A percentile compares a stretch with the other conserved stretches of the same genome.
These are phyloP conservation scores for Lachnellula arida DNA, from an alignment of 2,329 filamentous ascomycete species.

Conservation along the genomic window DNA sequence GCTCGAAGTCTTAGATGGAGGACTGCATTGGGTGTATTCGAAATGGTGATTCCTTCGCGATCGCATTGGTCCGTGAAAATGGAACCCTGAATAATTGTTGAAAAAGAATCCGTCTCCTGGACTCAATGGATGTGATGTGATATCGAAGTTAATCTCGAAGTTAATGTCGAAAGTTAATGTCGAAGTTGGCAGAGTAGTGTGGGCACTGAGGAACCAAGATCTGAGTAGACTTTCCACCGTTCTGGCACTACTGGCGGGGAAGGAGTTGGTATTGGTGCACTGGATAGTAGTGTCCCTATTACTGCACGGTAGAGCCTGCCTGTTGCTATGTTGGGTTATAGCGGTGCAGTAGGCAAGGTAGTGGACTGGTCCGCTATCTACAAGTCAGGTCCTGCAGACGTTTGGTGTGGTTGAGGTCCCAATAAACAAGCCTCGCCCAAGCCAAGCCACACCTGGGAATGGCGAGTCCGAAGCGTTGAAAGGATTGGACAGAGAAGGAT, in stretches of 20 bases:
- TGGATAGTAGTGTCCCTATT: too few species aligned
- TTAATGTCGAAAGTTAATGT: too few species aligned
- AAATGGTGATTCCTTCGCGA: neutral
- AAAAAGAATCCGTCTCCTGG: too few species aligned
- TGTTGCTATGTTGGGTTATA: too few species aligned
- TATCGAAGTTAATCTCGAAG: neutral
- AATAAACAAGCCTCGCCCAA: neutral
- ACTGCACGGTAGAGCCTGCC: too few species aligned
- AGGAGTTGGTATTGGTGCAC: too few species aligned
- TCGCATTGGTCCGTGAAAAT: constrained; percentile 4
- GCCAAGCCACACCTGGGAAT: neutral
- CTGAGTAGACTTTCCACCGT: too few species aligned
- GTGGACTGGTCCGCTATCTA: neutral
- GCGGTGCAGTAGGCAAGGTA: too few species aligned
- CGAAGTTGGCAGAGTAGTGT: too few species aligned
- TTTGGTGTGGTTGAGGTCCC: neutral
- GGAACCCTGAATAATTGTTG: neutral
- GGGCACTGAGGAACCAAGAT: too few species aligned
- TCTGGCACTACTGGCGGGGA: too few species aligned
- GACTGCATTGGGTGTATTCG: constrained; percentile 7
- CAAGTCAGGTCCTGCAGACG: neutral
- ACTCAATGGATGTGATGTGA: neutral
- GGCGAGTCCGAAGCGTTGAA: neutral
- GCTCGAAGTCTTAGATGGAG: constrained; percentile 1
- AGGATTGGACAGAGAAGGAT: neutral